These are phyloP conservation scores for Cryptococcus depauperatus DNA, from an alignment of 1,284 basidiomycete species.

Conservation along the genomic window DNA sequence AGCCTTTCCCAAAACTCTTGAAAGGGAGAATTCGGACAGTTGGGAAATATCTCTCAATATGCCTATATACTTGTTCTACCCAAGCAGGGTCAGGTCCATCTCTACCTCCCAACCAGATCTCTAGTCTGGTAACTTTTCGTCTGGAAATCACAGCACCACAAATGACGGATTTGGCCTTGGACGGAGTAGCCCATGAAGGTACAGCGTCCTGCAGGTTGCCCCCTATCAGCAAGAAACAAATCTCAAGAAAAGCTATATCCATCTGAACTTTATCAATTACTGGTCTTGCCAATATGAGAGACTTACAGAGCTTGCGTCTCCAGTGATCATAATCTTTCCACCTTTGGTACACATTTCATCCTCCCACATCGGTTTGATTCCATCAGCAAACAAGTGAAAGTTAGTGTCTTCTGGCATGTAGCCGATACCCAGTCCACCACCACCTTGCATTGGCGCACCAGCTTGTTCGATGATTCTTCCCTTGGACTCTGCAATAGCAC, in stretches of 20 bases:
- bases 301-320: conserved; percentile 16
- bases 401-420: conserved; percentile 25
- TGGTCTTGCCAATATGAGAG: background rate
- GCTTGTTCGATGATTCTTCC: conserved; percentile 16
- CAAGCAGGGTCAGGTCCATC: conserved; percentile 17
- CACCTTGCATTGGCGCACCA: conserved; percentile 8
- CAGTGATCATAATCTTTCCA: conserved; percentile 29
- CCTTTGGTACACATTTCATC: conserved; percentile 25
- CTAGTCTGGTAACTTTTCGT: conserved; percentile 20
- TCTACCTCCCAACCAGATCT: conserved; percentile 33
- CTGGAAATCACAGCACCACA: conserved; percentile 28
- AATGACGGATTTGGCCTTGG: conserved; percentile 6
- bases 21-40: conserved; percentile 10
- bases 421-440: conserved; percentile 23
- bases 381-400: conserved; percentile 31
- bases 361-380: conserved; percentile 37
- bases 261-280: conserved; percentile 11
- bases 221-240: conserved; percentile 23
- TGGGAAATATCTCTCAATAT: background rate
- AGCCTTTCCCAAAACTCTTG: conserved; percentile 6
- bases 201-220: conserved; percentile 12
- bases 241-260: conserved; percentile 21
- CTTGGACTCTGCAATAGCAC: conserved; percentile 15
- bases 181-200: background rate
- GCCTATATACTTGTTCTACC: conserved; percentile 5